Evolutionary conservation across 2,329 filamentous ascomycete genomes (phyloP), one percentile per base, ranked within the genome.

Genomic region (Ophiosphaerella herpotricha): DNA sequence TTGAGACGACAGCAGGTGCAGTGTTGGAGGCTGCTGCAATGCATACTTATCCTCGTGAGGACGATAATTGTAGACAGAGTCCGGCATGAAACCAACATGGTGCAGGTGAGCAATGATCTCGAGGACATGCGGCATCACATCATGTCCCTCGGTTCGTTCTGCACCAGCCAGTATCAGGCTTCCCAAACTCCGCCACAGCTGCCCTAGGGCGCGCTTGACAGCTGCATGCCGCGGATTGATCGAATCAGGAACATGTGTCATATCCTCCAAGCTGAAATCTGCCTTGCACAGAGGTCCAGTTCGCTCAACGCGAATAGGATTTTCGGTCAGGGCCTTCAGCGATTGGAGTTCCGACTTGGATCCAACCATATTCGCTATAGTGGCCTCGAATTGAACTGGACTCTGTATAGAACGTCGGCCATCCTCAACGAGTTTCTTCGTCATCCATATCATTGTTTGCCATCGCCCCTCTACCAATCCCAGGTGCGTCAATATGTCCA

Each of bases 81-180:
- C 68, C 12, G 79, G 74, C 61, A 80, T 78, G 45, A 79, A 64
- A 29, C 73, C 76, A 24, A 67, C 58, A 57, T 79, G 78, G 55
- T 80, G 78, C 13, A 80, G 55, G 35, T 77, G 66, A 5, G 78
- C 78, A 34, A 80, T 74, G 40, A 80, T 74, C 50, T 79, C 75
- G 43, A 80, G 60, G 2, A 80, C 75, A 52, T 75, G 74, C 6
- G 74, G 67, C 67, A 76, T 75, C 13, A 78, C 50, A 7, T 64
- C 49, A 26, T 66, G 55, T 6, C 55, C 51, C 23, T 53, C 39
- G 38, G 44, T 36, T 13, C 50, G 48, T 48, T 70, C 64, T 3
- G 68, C 57, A 21, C 72, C 73, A 14, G 54, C 60, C 23, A 79
- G 37, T n/a, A 78, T 76, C 72, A 80, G 74, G n/a, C 61, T 61